Evolutionary conservation across 1,284 basidiomycete species (phyloP), one percentile per base, ranked within the genome.

Genomic region (Cryptococcus sp.): DNA sequence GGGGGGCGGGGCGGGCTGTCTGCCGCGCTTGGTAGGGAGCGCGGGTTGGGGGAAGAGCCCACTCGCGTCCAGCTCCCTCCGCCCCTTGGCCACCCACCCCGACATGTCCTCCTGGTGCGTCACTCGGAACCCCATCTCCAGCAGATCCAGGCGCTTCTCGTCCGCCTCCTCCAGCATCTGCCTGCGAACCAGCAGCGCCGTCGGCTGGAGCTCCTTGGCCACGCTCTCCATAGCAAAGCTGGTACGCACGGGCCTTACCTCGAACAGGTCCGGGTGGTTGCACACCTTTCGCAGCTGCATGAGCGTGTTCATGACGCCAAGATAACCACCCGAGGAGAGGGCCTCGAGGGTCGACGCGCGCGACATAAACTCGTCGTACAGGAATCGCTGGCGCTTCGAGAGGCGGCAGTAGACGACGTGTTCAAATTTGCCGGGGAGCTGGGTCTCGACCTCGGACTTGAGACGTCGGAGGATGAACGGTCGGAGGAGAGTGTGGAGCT

Each of bases 341-440:
- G 90, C 90, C 66, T 90, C 87, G 42, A 85, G 84, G 2, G 95
- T 98, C 59, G 91, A 87, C 0, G 90, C 86, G 28, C 95, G 84
- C 5, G 87, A 83, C 93, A 98, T 97, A 79, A 97, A 98, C 75
- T 98, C 95, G 80, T 98, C 95, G 77, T 98, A 98, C 8, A 98
- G 82, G 75, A 91, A 95, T 6, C 94, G 87, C 69, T 98, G 95
- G 1, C 95, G 85, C 73, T 96, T 97, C 36, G 93, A 96, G 6
- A 98, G 80, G 1, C 88, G 87, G 68, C 94, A 97, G 47, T 92
- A 84, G 38, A 96, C 85, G 53, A 97, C 85, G 71, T 98, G 94
- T 66, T 98, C 95, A 71, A 85, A 92, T 75, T 98, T 98, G 78
- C 87, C 88, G 0, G 95, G 95, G 18, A 98, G 82, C 72, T 97